Evolutionary conservation across 1,284 basidiomycete genomes (phyloP).

Genomic region (Sporisorium scitamineum): DNA sequence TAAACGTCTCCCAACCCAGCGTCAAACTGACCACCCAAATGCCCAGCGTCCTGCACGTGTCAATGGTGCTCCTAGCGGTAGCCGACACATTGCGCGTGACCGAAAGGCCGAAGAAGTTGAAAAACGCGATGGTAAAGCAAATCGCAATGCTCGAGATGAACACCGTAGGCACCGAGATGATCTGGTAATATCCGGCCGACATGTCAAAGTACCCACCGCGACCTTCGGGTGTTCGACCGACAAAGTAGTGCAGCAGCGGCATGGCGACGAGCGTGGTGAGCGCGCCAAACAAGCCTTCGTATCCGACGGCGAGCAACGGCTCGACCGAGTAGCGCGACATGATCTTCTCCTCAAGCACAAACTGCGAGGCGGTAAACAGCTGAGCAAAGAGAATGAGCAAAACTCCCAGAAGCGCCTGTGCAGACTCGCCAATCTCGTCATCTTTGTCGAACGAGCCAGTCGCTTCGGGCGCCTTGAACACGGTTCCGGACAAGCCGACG

Average conservation of each 20-base stretch:
- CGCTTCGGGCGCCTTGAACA: constrained; percentile 46
- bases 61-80: constrained; percentile 76
- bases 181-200: constrained; percentile 87
- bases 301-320: constrained; percentile 92
- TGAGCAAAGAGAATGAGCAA: constrained; percentile 96
- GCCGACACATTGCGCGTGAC: constrained; percentile 77
- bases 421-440: constrained; percentile 54
- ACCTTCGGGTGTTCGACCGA: constrained; percentile 72
- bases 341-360: constrained; percentile 87
- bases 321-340: constrained; percentile 87
- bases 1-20: constrained; percentile 87
- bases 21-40: constrained; percentile 74
- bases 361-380: constrained; percentile 90
- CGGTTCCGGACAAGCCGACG: constrained; percentile 84
- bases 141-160: constrained; percentile 79
- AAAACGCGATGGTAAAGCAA: constrained; percentile 79
- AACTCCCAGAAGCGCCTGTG: constrained; percentile 74
- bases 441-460: constrained; percentile 33
- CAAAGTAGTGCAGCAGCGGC: constrained; percentile 76
- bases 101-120: constrained; percentile 94
- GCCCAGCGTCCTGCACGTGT: constrained; percentile 92
- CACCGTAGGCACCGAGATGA: constrained; percentile 82
- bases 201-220: constrained; percentile 91
- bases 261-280: constrained; percentile 80
- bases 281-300: constrained; percentile 91